Base-by-base conservation (phyloP, 495 filamentous ascomycete species). In the Aspergillus funiculosus region DNA sequence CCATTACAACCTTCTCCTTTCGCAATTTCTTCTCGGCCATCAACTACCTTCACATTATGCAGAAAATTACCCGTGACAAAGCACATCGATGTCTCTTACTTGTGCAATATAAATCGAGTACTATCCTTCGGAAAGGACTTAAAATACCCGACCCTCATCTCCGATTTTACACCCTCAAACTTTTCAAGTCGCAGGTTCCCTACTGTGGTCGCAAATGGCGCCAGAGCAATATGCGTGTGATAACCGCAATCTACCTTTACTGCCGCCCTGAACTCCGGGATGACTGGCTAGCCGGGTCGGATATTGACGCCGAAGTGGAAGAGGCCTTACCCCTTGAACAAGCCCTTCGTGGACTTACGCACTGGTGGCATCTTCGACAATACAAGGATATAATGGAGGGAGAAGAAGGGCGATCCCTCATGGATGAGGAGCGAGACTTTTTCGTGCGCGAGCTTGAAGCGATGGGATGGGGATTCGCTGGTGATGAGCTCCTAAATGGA, bases 121-220 rank as follows among this genome's bases (percentile, higher is more conserved):
- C 83, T 31, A 90, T 94, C 52, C 76, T 98, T 8, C 85, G 87
- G 44, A 94, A 95, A 60, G 77, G 82, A 4, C 78, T 98, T 22
- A 94, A 94, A 54, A 86, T 95, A 26, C 89, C 89, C 1, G 88
- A 97, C 57, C 83, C 80, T 0, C 73, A 88, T 49, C 76, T 98
- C 14, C 83, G 94, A 6, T 81, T 91, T 20, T 96, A 96, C 69
- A 94, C 91, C 6, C 81, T 98, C 57, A 98, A 98, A 60, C 78
- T 98, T 0, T 95, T 96, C 80, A 98, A 98, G 64, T 88, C 86
- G 45, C 94, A 97, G 59, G 92, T 97, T 1, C 92, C 92, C 10
- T 98, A 94, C 69, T 97, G 92, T 63, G 91, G 92, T 14, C 82
- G 92, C 10, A 98, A 98, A 68, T 98, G 92, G 92, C 81, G 92